These are phyloP conservation scores for Pyrenopolyporus hunteri DNA, from an alignment of 495 filamentous ascomycete species.

Conservation along the genomic window DNA sequence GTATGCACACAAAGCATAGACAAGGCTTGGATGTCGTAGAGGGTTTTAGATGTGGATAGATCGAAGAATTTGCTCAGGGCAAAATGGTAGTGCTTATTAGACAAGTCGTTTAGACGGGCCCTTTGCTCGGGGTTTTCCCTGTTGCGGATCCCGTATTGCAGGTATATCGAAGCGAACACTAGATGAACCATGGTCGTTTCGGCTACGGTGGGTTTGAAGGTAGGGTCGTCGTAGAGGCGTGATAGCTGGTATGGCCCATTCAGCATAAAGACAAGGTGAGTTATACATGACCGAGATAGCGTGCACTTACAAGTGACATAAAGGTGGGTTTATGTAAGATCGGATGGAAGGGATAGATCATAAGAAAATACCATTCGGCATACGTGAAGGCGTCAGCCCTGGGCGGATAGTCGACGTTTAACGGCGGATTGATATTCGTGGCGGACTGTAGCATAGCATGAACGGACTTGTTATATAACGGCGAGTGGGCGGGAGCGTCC, in stretches of 20 bases:
- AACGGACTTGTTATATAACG: slow-evolving; percentile 71
- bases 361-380: slow-evolving; percentile 73
- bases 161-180: slow-evolving; percentile 77
- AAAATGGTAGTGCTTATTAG: slow-evolving; percentile 78
- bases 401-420: slow-evolving; percentile 63
- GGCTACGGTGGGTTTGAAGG: slow-evolving; percentile 62
- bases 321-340: slow-evolving; percentile 75
- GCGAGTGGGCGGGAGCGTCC: slow-evolving; percentile 47
- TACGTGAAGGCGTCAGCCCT: slow-evolving; percentile 64
- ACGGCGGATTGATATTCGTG: slow-evolving; percentile 62
- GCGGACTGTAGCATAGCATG: slow-evolving; percentile 66
- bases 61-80: slow-evolving; percentile 69
- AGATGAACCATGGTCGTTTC: slow-evolving; percentile 77
- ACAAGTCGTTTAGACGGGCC: slow-evolving; percentile 60
- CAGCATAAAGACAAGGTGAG: too few relatives aligned
- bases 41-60: slow-evolving; percentile 60
- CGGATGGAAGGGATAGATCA: slow-evolving; percentile 73
- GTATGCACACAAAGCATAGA: slow-evolving; percentile 71
- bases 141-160: slow-evolving; percentile 71
- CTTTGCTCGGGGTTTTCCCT: slow-evolving; percentile 58
- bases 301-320: slow-evolving; percentile 63
- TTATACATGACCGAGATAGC: too few relatives aligned
- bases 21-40: slow-evolving; percentile 73
- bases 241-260: slow-evolving; percentile 58
- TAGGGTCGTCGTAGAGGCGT: slow-evolving; percentile 66